Evolutionary conservation across 441 rosid species (phyloP), one percentile per base, ranked within the genome.

Genomic region (Adansonia rubrostipa): DNA sequence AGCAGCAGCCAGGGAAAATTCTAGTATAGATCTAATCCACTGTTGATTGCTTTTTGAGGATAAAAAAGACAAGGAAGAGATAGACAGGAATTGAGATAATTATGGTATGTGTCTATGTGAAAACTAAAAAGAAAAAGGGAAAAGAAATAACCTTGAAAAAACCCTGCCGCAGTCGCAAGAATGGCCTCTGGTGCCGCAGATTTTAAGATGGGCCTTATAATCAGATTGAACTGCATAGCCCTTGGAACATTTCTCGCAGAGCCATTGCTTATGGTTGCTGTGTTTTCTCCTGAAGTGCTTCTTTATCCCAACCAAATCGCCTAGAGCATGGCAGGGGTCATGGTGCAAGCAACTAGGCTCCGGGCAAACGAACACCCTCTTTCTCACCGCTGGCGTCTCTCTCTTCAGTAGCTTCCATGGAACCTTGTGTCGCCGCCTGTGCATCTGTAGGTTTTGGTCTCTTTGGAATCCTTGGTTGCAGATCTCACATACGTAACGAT

Each of bases 391-490:
- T 5, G 90, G 89, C 0, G 87, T 87, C 81, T 93, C 98, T 82
- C 95, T 87, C 80, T 93, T 95, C 0, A 95, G 86, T 24, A 95
- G 87, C 87, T 92, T 93, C 97, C 97, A 95, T 2, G 95, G 97
- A n/a, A 92, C 97, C 86, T 95, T 95, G 84, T 95, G 99, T 40
- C 99, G 73, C 76, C 99, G 80, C 77, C 98, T 78, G 60, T 96
- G 99, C 99, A 96, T 96, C 89, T 93, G 99, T 36, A 96, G 87
- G 87, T 96, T 96, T 75, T 96, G 99, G 78, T 96, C 99, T 78
- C 99, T 84, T 68, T 96, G 98, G 71, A 96, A 96, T 2, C 99
- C 99, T 80, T 92, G 98, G 88, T 91, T 93, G 87, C 99, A 96
- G 92, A 96, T 96, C 99, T 96, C 99, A 70, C 99, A 96, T 10